Evolutionary conservation across 495 filamentous ascomycete genomes (phyloP).

Genomic region (Penicillium maclennaniae): DNA sequence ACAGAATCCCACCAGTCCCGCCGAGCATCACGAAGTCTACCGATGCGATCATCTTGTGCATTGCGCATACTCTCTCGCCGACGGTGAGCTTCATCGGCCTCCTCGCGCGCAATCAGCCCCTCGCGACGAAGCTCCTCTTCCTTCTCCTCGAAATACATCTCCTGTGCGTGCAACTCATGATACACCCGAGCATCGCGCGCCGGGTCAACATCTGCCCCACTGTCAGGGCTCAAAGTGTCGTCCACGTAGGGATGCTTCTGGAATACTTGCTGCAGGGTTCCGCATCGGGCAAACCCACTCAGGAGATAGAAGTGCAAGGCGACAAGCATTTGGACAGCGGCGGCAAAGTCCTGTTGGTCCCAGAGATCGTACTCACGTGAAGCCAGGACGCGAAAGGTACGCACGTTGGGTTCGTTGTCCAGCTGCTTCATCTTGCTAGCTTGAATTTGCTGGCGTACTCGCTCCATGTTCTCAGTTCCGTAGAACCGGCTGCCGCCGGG

Average conservation of each 20-base stretch:
- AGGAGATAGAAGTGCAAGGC: conserved; percentile 28
- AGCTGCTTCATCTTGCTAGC: conserved; percentile 12
- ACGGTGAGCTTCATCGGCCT: conserved; percentile 5
- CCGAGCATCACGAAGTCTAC: conserved; percentile 9
- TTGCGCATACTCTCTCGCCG: neutral
- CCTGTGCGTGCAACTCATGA: neutral
- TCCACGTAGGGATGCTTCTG: conserved; percentile 12
- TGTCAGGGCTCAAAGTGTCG: neutral
- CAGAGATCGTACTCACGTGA: conserved; percentile 33
- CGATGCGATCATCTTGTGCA: conserved; percentile 11
- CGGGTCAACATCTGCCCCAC: neutral
- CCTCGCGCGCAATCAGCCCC: neutral
- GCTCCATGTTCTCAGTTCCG: conserved; percentile 16
- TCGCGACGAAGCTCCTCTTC: conserved; percentile 1
- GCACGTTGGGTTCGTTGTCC: conserved; percentile 13
- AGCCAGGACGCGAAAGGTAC: conserved; percentile 23
- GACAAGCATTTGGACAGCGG: conserved; percentile 14
- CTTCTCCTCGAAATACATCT: conserved; percentile 6
- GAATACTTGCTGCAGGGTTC: conserved; percentile 24
- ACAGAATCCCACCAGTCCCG: conserved; percentile 29
- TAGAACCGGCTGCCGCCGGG: conserved; percentile 17
- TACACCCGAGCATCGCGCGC: neutral
- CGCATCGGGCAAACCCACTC: conserved; percentile 27
- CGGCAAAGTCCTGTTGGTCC: conserved; percentile 17
- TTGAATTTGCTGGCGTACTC: conserved; percentile 18